Evolutionary conservation across 2,329 filamentous ascomycete species (phyloP), one percentile per base, ranked within the genome.

Genomic region (Fusarium sp.): DNA sequence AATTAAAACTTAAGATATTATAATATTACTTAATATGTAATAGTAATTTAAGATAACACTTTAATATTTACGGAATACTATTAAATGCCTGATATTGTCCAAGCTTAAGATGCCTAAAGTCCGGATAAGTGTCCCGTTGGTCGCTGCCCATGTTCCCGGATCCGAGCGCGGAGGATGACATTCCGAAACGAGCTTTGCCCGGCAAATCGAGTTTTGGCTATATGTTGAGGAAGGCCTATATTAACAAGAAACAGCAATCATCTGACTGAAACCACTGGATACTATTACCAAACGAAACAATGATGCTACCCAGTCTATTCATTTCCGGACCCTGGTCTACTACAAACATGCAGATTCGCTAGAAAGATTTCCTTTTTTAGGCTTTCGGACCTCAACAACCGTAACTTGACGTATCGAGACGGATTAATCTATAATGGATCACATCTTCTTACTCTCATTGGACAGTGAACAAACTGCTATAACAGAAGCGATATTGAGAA

Each of bases 401-500:
- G 42, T 57, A 30, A 41, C 23, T 48, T 23, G 42, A 64, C 48
- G 17, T 11, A 38, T 57, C 14, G n/a, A 32, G 35, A 41, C 41
- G 10, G 15, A 13, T 26, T 10, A 46, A 30, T 20, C 15, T 27
- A 27, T 15, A 58, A 48, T 60, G 15, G 38, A n/a, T 15, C 17
- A 37, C 20, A 27, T 41, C 15, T 7, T 26, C 9, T 8, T 8
- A 9, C 11, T 48, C 7, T 3, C 15, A 64, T 56, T 42, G 49
- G 35, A 5, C 0, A 3, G 2, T 3, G 1, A 0, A 1, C 3
- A 23, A 6, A 14, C 5, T 42, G 12, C 6, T 13, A 23, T 13
- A 4, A 11, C 11, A 12, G 13, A 10, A 5, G 32, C 44, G 55
- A 35, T 26, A 18, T 8, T 15, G 8, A 18, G 1, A 17, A 17